These are phyloP conservation scores for Prunus davidiana DNA, from an alignment of 306 rosid genomes.

Conservation along the genomic window DNA sequence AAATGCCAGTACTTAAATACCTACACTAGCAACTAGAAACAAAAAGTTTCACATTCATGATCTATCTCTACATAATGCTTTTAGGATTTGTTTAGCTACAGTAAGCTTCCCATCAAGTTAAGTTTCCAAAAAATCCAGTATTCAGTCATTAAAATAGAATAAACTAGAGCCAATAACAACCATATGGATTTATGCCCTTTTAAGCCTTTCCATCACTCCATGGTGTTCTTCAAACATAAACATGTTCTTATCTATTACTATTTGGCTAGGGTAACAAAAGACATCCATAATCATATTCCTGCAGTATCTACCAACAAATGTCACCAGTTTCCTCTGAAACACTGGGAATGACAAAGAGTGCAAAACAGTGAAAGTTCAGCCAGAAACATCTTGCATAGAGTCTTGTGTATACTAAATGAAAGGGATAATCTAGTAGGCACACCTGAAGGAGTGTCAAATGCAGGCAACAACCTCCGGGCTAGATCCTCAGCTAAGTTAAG, in stretches of 20 bases:
- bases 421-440: conserved; percentile 16
- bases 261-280: neutral
- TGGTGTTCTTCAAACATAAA: too few species aligned
- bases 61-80: neutral
- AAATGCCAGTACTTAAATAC: neutral
- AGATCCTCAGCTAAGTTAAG: conserved; percentile 90
- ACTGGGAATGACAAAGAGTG: conserved; percentile 2
- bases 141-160: neutral
- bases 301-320: conserved; percentile 11
- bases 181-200: neutral
- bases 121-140: neutral
- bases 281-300: neutral
- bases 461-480: conserved; percentile 86
- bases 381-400: neutral
- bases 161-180: neutral
- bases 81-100: neutral
- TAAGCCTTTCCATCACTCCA: neutral
- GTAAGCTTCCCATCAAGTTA: conserved; percentile 18
- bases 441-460: conserved; percentile 98
- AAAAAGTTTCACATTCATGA: conserved; percentile 5
- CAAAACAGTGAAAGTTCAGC: conserved; percentile 8
- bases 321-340: conserved; percentile 13
- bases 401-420: neutral
- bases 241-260: neutral
- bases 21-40: neutral